These are phyloP conservation scores for Lactifluus echinatus DNA, from an alignment of 768 basidiomycete species.

Conservation along the genomic window DNA sequence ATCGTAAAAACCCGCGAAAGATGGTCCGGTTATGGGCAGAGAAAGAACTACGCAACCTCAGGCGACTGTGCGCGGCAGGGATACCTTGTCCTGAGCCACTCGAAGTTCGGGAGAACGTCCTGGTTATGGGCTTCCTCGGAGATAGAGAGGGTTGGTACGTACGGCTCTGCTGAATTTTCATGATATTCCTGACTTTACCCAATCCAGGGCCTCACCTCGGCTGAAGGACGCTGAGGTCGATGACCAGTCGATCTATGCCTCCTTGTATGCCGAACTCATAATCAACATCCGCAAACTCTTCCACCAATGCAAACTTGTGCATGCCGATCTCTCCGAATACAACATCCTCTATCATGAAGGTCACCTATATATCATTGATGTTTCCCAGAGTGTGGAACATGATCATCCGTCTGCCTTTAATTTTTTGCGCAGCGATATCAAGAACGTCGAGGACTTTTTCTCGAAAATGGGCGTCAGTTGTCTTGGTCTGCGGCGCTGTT, in stretches of 20 bases:
- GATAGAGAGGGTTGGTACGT: slow-evolving; percentile 70
- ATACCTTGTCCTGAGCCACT: slow-evolving; percentile 81
- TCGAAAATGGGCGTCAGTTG: slow-evolving; percentile 61
- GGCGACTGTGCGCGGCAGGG: slow-evolving; percentile 73
- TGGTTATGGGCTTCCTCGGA: slow-evolving; percentile 93
- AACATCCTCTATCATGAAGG: slow-evolving; percentile 83
- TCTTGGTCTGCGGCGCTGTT: slow-evolving; percentile 72
- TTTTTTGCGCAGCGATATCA: slow-evolving; percentile 86
- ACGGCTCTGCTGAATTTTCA: slow-evolving; percentile 20
- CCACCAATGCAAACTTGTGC: slow-evolving; percentile 86
- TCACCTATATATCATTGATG: slow-evolving; percentile 92
- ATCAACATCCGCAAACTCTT: slow-evolving; percentile 78
- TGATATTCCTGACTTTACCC: slow-evolving; percentile 2
- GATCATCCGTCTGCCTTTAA: slow-evolving; percentile 96
- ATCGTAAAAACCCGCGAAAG: slow-evolving; percentile 86
- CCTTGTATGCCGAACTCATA: slow-evolving; percentile 73
- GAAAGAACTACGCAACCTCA: slow-evolving; percentile 96
- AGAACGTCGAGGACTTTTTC: slow-evolving; percentile 92
- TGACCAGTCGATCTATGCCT: slow-evolving; percentile 36
- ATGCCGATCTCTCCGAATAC: slow-evolving; percentile 97
- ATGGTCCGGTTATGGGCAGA: slow-evolving; percentile 99
- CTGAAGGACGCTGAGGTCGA: slow-evolving; percentile 79
- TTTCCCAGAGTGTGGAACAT: slow-evolving; percentile 97
- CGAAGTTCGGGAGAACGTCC: slow-evolving; percentile 92
- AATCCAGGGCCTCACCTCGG: slow-evolving; percentile 77